A percentile compares a stretch with the other conserved stretches of the same genome.
phyloP scores from a whole-genome alignment of 176 grass and related monocot genomes.

The Hsuehochloa calcarea region DNA sequence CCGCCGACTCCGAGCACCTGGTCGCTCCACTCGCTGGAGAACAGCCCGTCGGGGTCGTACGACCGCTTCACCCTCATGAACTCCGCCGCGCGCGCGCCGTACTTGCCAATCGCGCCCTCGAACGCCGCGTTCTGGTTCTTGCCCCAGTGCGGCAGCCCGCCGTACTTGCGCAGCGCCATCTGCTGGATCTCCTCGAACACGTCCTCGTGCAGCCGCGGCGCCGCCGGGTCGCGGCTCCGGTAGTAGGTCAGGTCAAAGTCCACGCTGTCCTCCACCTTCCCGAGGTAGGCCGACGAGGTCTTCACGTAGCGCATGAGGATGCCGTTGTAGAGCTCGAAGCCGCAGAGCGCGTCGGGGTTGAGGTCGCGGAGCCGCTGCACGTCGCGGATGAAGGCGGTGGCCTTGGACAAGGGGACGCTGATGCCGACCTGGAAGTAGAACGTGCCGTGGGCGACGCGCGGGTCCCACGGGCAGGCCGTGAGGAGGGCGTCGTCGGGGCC shows the following conservation, averaged over 20 bases:
- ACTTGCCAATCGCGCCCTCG: constrained; percentile 17
- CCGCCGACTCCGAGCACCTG: constrained; percentile 29
- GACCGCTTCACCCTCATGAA: constrained; percentile 42
- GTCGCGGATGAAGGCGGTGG: constrained; percentile 44
- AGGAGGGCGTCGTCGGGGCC: constrained; percentile 44
- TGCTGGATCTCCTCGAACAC: constrained; percentile 61
- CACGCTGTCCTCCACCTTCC: constrained; percentile 43
- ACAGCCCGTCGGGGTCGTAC: constrained; percentile 39
- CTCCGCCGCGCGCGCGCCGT: background rate
- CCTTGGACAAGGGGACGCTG: constrained; percentile 44
- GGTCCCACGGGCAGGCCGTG: constrained; percentile 64
- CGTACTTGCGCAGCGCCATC: constrained; percentile 60
- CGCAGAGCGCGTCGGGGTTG: constrained; percentile 41
- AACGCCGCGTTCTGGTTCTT: constrained; percentile 69
- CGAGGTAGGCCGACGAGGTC: constrained; percentile 47
- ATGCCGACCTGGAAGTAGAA: constrained; percentile 53
- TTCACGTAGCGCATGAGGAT: constrained; percentile 50
- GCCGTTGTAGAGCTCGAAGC: constrained; percentile 54
- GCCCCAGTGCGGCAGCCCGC: constrained; percentile 63
- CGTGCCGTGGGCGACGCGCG: constrained; percentile 22
- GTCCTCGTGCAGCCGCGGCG: constrained; percentile 40
- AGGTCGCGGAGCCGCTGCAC: constrained; percentile 60
- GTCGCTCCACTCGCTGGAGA: constrained; percentile 55
- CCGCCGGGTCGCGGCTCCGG: constrained; percentile 29
- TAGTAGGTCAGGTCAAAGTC: constrained; percentile 69